Conservation (phyloP, 1,139 yeast genomes). For the Yamadazyma buinensis region DNA sequence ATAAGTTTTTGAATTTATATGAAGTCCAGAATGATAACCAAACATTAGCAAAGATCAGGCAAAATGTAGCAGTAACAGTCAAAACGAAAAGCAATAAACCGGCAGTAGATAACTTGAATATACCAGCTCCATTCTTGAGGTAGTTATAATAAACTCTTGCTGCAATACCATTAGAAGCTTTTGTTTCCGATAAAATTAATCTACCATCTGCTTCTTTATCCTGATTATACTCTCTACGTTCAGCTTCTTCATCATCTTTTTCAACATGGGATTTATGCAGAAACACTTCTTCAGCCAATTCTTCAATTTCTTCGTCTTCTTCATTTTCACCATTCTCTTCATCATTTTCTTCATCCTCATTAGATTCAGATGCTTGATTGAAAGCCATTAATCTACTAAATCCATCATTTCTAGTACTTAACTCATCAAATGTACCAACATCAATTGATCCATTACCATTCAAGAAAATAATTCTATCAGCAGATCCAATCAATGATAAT, state of each 20-base stretch:
- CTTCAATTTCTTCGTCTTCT: constrained; percentile 24
- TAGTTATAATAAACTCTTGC: constrained; percentile 37
- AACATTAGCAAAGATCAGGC: constrained; percentile 62
- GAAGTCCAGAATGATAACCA: constrained; percentile 89
- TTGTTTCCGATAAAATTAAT: constrained; percentile 26
- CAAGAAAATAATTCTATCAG: constrained; percentile 38
- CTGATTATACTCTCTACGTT: constrained; percentile 12
- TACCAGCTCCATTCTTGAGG: constrained; percentile 56
- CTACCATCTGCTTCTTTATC: constrained; percentile 23
- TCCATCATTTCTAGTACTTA: constrained; percentile 21
- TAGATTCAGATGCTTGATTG: constrained; percentile 18
- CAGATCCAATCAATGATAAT: constrained; percentile 38
- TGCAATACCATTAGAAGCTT: constrained; percentile 36
- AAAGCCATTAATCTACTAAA: constrained; percentile 17
- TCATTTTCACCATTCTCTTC: constrained; percentile 13
- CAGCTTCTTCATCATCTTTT: constrained; percentile 14
- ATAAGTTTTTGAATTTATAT: constrained; percentile 43
- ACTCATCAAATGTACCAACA: constrained; percentile 36
- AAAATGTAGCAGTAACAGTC: constrained; percentile 50
- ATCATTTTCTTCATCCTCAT: constrained; percentile 18
- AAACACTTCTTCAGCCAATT: background rate
- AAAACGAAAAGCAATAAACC: constrained; percentile 13
- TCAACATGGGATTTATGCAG: background rate
- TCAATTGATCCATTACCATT: constrained; percentile 39
- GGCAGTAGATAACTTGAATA: constrained; percentile 20